Evolutionary conservation across 306 rosid genomes (phyloP).

Genomic region (Lablab purpureus): DNA sequence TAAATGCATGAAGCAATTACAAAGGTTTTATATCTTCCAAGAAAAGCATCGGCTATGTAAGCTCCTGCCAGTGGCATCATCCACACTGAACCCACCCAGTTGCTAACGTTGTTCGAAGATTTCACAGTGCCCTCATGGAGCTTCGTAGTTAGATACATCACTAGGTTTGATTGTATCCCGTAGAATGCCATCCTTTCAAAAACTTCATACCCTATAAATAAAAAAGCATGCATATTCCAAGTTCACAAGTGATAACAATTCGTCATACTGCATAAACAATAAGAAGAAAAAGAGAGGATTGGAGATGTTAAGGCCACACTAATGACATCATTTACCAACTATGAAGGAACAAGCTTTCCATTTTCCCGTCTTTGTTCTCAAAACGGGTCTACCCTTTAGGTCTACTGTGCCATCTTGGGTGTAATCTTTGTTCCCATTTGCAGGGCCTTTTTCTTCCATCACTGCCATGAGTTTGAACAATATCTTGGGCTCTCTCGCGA

Average conservation of each 20-base stretch:
- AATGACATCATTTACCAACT: conserved; percentile 45
- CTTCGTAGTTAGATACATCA: conserved; percentile 65
- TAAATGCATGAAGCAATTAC: conserved; percentile 63
- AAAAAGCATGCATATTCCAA: not conserved
- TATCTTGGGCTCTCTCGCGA: conserved; percentile 2
- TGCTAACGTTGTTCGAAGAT: conserved; percentile 73
- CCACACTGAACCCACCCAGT: conserved; percentile 79
- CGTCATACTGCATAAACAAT: not conserved
- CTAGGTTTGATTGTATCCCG: conserved; percentile 74
- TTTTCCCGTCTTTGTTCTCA: conserved; percentile 52
- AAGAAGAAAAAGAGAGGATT: not conserved
- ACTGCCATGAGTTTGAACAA: conserved; percentile 36
- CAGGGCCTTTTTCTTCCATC: conserved; percentile 46
- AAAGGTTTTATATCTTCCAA: conserved; percentile 83
- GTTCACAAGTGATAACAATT: not conserved
- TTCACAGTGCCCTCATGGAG: conserved; percentile 82
- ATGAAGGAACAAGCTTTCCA: conserved; percentile 59
- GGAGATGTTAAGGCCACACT: not conserved
- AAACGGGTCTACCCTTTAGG: conserved; percentile 51
- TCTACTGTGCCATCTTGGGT: conserved; percentile 57
- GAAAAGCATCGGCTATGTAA: conserved; percentile 67
- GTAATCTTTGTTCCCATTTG: conserved; percentile 37
- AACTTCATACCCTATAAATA: conserved; percentile 63
- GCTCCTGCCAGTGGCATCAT: conserved; percentile 72
- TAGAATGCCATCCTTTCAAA: conserved; percentile 91